Conservation (phyloP, 2,329 filamentous ascomycete species). For the Aspergillus pseudotamarii region DNA sequence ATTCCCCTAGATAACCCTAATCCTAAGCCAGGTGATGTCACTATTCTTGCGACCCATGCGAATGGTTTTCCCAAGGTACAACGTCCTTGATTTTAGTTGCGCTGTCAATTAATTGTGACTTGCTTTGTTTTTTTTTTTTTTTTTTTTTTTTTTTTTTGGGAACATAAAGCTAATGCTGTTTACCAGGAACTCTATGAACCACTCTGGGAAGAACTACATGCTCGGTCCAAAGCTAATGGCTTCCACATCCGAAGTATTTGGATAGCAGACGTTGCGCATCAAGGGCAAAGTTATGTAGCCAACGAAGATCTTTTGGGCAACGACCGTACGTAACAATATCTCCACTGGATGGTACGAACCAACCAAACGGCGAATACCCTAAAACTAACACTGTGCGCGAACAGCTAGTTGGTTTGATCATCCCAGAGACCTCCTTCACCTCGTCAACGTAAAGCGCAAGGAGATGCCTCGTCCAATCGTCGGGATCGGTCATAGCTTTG, state of each 20-base stretch:
- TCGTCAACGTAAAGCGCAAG: conserved; percentile 80
- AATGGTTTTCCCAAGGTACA: conserved; percentile 88
- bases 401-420: conserved; percentile 84
- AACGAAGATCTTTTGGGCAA: conserved; percentile 79
- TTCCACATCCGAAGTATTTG: conserved; percentile 80
- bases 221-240: conserved; percentile 58
- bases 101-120: not conserved
- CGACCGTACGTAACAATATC: conserved; percentile 65
- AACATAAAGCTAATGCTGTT: conserved; percentile 10
- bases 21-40: conserved; percentile 75
- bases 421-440: conserved; percentile 77
- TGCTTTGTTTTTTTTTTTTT: not conserved
- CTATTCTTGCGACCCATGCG: conserved; percentile 82
- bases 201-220: conserved; percentile 80
- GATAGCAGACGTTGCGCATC: conserved; percentile 86
- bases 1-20: conserved; percentile 70
- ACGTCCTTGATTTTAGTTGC: not conserved
- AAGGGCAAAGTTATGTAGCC: conserved; percentile 75
- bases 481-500: conserved; percentile 88
- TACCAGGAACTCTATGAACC: conserved; percentile 85
- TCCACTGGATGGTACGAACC: not conserved
- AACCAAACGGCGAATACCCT: not conserved
- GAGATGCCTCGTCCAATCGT: conserved; percentile 81
- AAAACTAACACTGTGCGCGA: conserved; percentile 20
- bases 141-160: no score